phyloP scores from a whole-genome alignment of 768 basidiomycete species.

The Podaxis pistillaris region DNA sequence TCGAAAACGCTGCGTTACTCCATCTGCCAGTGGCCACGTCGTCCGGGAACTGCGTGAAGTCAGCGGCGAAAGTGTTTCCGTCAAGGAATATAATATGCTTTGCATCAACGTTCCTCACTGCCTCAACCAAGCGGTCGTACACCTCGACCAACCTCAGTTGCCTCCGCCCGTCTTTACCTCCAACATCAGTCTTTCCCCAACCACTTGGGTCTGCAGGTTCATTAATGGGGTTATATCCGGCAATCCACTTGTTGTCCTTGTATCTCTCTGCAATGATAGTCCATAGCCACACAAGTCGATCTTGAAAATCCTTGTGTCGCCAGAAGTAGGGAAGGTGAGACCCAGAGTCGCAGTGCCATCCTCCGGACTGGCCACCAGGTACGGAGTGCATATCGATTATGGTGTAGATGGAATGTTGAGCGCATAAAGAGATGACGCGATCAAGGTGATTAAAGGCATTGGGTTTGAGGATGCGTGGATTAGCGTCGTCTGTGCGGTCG shows the following conservation, averaged over 20 bases:
- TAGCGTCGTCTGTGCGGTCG: slow-evolving; percentile 55
- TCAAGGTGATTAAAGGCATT: slow-evolving; percentile 82
- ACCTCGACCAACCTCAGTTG: slow-evolving; percentile 60
- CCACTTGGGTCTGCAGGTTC: slow-evolving; percentile 66
- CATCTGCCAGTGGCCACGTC: slow-evolving; percentile 53
- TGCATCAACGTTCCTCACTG: slow-evolving; percentile 68
- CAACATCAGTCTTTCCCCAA: slow-evolving; percentile 4
- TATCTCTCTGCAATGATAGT: slow-evolving; percentile 70
- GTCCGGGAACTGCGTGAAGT: slow-evolving; percentile 67
- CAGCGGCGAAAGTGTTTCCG: slow-evolving; percentile 79
- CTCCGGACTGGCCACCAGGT: slow-evolving; percentile 70
- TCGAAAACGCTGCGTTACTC: slow-evolving; percentile 72
- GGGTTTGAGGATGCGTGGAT: slow-evolving; percentile 72
- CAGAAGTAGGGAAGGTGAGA: slow-evolving; percentile 70
- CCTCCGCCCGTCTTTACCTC: slow-evolving; percentile 21
- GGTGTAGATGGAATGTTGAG: slow-evolving; percentile 71
- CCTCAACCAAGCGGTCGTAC: slow-evolving; percentile 64
- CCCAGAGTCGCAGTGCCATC: slow-evolving; percentile 80
- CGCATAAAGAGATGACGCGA: slow-evolving; percentile 73
- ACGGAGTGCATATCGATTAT: slow-evolving; percentile 81
- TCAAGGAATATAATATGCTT: slow-evolving; percentile 78
- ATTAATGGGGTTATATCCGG: slow-evolving; percentile 84
- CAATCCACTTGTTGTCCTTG: slow-evolving; percentile 74
- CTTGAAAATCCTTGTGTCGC: slow-evolving; percentile 82
- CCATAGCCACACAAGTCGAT: slow-evolving; percentile 77